Conservation (phyloP, 495 filamentous ascomycete genomes). For the Stereocaulon alpinum region DNA sequence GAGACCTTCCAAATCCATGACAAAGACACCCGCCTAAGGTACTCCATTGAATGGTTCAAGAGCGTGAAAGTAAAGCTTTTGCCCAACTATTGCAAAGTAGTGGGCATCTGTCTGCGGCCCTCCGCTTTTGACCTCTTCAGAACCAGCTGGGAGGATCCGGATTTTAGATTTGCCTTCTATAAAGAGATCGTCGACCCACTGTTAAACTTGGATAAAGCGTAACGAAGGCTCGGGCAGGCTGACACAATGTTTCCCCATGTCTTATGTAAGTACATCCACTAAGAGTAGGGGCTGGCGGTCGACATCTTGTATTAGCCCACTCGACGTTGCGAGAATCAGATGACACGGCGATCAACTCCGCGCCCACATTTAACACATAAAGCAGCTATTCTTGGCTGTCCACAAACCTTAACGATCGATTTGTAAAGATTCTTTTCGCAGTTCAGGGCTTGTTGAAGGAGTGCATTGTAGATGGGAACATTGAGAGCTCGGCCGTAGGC, state of each 20-base stretch:
- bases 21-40: neutral
- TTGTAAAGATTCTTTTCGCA: too few relatives aligned
- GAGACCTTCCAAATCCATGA: neutral
- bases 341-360: too few relatives aligned
- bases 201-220: neutral
- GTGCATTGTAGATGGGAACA: neutral
- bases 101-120: constrained; percentile 2
- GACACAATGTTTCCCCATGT: too few relatives aligned
- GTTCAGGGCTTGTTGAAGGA: too few relatives aligned
- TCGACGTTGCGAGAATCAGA: too few relatives aligned
- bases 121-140: neutral
- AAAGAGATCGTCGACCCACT: neutral
- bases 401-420: too few relatives aligned
- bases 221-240: neutral
- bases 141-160: constrained; percentile 3
- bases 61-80: constrained; percentile 4
- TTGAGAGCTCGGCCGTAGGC: neutral
- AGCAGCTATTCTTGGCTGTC: too few relatives aligned
- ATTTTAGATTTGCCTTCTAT: neutral
- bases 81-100: constrained; percentile 3
- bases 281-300: too few relatives aligned
- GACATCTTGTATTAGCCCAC: too few relatives aligned
- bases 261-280: too few relatives aligned
- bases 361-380: too few relatives aligned
- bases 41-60: constrained; percentile 4